Evolutionary conservation across 495 filamentous ascomycete genomes (phyloP).

Genomic region (Neurospora cerealis): DNA sequence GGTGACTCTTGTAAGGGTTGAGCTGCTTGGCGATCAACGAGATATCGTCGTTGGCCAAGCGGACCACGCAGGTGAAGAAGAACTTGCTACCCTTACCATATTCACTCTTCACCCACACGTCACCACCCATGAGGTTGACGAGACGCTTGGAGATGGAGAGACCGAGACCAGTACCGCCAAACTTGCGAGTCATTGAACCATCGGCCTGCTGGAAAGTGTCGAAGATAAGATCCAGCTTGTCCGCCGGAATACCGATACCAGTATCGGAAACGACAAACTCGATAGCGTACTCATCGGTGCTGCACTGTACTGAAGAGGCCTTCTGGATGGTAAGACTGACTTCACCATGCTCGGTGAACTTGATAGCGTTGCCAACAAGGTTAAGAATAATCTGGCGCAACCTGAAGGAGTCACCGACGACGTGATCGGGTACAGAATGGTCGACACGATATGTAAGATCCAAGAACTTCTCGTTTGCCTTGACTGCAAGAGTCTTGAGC

Average conservation of each 20-base stretch:
- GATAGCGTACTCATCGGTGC: slow-evolving; percentile 75
- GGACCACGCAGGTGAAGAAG: slow-evolving; percentile 92
- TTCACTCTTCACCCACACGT: slow-evolving; percentile 91
- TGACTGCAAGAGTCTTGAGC: slow-evolving; percentile 89
- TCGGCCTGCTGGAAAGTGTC: slow-evolving; percentile 99
- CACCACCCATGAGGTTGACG: slow-evolving; percentile 94
- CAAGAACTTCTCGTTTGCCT: slow-evolving; percentile 94
- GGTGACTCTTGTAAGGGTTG: slow-evolving; percentile 80
- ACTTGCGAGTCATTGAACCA: slow-evolving; percentile 92
- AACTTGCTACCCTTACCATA: slow-evolving; percentile 93
- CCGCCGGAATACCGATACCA: slow-evolving; percentile 90
- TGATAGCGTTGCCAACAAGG: slow-evolving; percentile 75
- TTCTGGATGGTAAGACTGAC: slow-evolving; percentile 89
- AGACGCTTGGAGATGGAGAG: slow-evolving; percentile 93
- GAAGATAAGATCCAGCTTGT: slow-evolving; percentile 97
- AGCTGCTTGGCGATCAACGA: slow-evolving; percentile 74
- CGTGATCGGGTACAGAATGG: slow-evolving; percentile 88
- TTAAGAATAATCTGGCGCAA: slow-evolving; percentile 89
- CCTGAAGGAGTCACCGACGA: slow-evolving; percentile 95
- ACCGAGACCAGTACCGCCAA: slow-evolving; percentile 92
- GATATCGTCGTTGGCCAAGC: slow-evolving; percentile 74
- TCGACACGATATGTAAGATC: slow-evolving; percentile 93
- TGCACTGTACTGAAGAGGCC: slow-evolving; percentile 47
- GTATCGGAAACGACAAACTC: slow-evolving; percentile 97
- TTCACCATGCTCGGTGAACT: slow-evolving; percentile 96